phyloP scores from a whole-genome alignment of 2,329 filamentous ascomycete genomes.

The Podosphaera xanthii region DNA sequence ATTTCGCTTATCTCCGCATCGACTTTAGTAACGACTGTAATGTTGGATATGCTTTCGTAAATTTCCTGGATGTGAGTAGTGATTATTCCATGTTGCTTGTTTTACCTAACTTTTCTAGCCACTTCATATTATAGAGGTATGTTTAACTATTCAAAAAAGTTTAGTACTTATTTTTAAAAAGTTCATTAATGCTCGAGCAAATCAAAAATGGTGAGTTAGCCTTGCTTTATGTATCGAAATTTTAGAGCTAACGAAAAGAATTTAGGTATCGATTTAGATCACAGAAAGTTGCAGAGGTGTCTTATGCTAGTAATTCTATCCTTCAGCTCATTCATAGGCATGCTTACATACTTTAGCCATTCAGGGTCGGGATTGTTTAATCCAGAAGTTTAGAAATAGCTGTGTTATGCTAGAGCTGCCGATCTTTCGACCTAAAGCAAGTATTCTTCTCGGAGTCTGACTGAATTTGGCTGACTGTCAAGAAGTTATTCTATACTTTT shows the following conservation, averaged over 20 bases:
- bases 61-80: slow-evolving; percentile 54
- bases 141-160: background rate
- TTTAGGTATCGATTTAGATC: slow-evolving; percentile 54
- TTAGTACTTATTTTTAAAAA: slow-evolving; percentile 19
- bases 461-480: slow-evolving; percentile 17
- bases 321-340: background rate
- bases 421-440: slow-evolving; percentile 64
- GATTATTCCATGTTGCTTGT: background rate
- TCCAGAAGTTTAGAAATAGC: slow-evolving; percentile 92
- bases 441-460: background rate
- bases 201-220: slow-evolving; percentile 38
- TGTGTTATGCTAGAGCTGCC: slow-evolving; percentile 77
- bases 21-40: slow-evolving; percentile 53
- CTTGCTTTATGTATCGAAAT: background rate
- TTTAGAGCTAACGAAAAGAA: background rate
- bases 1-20: slow-evolving; percentile 89
- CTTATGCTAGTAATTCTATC: slow-evolving; percentile 61
- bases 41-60: slow-evolving; percentile 93
- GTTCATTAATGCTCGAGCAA: slow-evolving; percentile 50
- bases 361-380: slow-evolving; percentile 73
- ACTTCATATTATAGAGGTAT: slow-evolving; percentile 46
- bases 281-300: slow-evolving; percentile 71
- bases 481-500: slow-evolving; percentile 29
- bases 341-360: slow-evolving; percentile 35
- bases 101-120: slow-evolving; percentile 29